Evolutionary conservation across 2,329 filamentous ascomycete species (phyloP).

Genomic region (Scedosporium minutisporum): DNA sequence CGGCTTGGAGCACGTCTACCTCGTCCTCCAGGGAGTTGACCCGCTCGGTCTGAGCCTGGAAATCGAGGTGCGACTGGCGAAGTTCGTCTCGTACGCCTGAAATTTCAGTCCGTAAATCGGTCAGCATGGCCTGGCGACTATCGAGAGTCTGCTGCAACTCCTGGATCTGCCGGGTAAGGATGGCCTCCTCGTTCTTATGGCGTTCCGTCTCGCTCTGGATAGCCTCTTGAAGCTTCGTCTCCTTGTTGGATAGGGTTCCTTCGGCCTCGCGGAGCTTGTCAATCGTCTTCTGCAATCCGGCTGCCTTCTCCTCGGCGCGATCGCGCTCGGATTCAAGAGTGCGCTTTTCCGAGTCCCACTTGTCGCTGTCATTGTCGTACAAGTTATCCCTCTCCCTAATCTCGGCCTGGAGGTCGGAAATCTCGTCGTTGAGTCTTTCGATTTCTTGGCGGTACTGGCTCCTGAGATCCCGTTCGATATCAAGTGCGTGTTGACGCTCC

Average conservation of each 20-base stretch:
- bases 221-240: slow-evolving; percentile 56
- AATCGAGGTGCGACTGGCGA: slow-evolving; percentile 55
- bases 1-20: slow-evolving; percentile 61
- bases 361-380: slow-evolving; percentile 61
- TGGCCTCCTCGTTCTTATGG: slow-evolving; percentile 60
- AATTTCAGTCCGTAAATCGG: slow-evolving; percentile 56
- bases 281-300: slow-evolving; percentile 60
- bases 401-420: slow-evolving; percentile 52
- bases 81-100: slow-evolving; percentile 59
- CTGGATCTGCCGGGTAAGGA: slow-evolving; percentile 63
- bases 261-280: slow-evolving; percentile 60
- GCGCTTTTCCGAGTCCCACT: slow-evolving; percentile 60
- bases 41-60: slow-evolving; percentile 53
- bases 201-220: slow-evolving; percentile 60
- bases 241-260: slow-evolving; percentile 57
- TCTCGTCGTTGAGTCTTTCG: slow-evolving; percentile 45
- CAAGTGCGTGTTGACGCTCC: slow-evolving; percentile 47
- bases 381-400: slow-evolving; percentile 61
- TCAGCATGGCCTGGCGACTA: slow-evolving; percentile 54
- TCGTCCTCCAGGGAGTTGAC: slow-evolving; percentile 64
- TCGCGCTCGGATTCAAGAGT: slow-evolving; percentile 56
- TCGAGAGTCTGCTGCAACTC: slow-evolving; percentile 64
- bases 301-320: slow-evolving; percentile 57
- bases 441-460: slow-evolving; percentile 35
- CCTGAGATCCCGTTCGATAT: slow-evolving; percentile 50